Conservation (phyloP, 2,329 filamentous ascomycete species). For the Aspergillus carbonarius region DNA sequence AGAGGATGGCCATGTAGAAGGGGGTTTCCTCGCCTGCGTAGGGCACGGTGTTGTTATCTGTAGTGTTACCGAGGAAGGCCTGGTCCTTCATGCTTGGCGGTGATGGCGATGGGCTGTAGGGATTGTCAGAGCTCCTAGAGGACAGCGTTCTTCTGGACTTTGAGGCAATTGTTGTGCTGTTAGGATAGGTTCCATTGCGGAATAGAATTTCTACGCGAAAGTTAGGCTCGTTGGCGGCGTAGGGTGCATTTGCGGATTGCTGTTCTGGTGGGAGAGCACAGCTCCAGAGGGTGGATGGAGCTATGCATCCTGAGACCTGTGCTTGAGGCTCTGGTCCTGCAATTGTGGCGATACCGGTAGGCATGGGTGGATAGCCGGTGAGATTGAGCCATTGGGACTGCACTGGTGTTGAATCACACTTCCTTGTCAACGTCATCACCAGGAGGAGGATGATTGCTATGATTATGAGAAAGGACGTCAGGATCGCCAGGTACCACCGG, state of each 20-base stretch:
- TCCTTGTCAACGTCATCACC: slow-evolving; percentile 55
- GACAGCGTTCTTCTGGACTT: slow-evolving; percentile 31
- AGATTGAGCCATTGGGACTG: slow-evolving; percentile 74
- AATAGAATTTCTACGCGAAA: slow-evolving; percentile 74
- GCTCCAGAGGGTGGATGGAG: slow-evolving; percentile 76
- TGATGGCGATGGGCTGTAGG: slow-evolving; percentile 47
- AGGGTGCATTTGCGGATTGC: slow-evolving; percentile 63
- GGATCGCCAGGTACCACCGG: slow-evolving; percentile 58
- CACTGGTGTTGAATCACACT: slow-evolving; percentile 42
- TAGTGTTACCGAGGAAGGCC: slow-evolving; percentile 80
- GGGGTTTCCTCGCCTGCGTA: slow-evolving; percentile 86
- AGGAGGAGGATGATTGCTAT: slow-evolving; percentile 61
- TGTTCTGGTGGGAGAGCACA: slow-evolving; percentile 79
- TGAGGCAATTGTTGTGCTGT: slow-evolving; percentile 58
- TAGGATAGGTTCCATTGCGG: slow-evolving; percentile 56
- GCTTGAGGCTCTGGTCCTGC: slow-evolving; percentile 67
- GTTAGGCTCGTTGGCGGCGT: slow-evolving; percentile 68
- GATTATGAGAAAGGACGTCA: slow-evolving; percentile 52
- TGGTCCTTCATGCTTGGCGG: slow-evolving; percentile 64
- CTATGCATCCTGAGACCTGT: slow-evolving; percentile 67
- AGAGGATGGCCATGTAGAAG: slow-evolving; percentile 77
- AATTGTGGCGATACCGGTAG: slow-evolving; percentile 77
- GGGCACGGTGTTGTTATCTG: slow-evolving; percentile 67
- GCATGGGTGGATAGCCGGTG: slow-evolving; percentile 82
- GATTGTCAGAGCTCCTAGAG: slow-evolving; percentile 30